Evolutionary conservation across 345 rosid species (phyloP).

Genomic region (Luvunga scandens): DNA sequence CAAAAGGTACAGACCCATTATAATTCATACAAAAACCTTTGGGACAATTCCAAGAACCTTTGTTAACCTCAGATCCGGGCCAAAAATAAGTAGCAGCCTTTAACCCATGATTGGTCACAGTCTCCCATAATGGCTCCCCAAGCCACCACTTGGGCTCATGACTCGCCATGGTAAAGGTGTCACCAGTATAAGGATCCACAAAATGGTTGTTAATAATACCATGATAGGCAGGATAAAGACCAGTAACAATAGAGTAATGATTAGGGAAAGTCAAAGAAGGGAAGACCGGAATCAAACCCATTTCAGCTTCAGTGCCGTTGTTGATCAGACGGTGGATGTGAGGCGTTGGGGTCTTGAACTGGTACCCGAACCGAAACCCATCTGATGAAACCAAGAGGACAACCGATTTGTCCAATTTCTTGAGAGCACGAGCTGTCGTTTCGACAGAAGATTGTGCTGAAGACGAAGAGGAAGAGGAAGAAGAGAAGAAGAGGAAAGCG

Average conservation of each 20-base stretch:
- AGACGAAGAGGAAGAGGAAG: slow-evolving; percentile 8
- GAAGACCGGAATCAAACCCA: slow-evolving; percentile 82
- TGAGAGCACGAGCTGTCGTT: slow-evolving; percentile 51
- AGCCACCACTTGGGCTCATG: slow-evolving; percentile 96
- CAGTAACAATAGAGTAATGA: slow-evolving; percentile 92
- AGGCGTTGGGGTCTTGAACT: slow-evolving; percentile 69
- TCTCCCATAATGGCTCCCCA: slow-evolving; percentile 95
- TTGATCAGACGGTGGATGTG: slow-evolving; percentile 68
- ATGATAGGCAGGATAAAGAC: slow-evolving; percentile 84
- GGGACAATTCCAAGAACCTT: slow-evolving; percentile 90
- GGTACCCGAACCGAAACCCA: slow-evolving; percentile 96
- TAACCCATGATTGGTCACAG: slow-evolving; percentile 74
- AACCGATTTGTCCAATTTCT: slow-evolving; percentile 59
- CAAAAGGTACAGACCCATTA: slow-evolving; percentile 76
- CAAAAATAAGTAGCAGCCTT: slow-evolving; percentile 89
- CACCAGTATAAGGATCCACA: slow-evolving; percentile 58
- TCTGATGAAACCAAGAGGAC: slow-evolving; percentile 83
- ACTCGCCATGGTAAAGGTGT: slow-evolving; percentile 59
- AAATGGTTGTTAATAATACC: slow-evolving; percentile 79
- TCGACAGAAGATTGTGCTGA: slow-evolving; percentile 16
- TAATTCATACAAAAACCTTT: slow-evolving; percentile 49
- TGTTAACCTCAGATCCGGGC: slow-evolving; percentile 97
- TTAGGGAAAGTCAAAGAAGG: slow-evolving; percentile 91
- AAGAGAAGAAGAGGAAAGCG: slow-evolving; percentile 63
- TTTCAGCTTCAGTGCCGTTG: slow-evolving; percentile 85